Evolutionary conservation across 1,139 yeast species (phyloP), one percentile per base, ranked within the genome.

Genomic region (Taphrina flavorubra): DNA sequence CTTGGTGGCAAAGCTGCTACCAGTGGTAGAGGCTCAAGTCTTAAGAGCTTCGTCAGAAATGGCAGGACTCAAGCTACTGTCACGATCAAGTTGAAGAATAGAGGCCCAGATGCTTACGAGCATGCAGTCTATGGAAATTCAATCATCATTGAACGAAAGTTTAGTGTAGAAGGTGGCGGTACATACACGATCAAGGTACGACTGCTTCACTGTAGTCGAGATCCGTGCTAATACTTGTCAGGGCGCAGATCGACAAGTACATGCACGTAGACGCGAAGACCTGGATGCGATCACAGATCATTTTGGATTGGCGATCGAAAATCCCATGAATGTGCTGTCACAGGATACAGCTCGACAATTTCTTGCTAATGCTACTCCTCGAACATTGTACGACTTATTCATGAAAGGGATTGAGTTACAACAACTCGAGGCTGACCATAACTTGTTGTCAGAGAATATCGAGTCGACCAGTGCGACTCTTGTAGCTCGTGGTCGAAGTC

Each of bases 281-380:
- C 79, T 94, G 47, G 91, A 87, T 72, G 85, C 84, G 13, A 87
- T 94, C 10, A 78, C 92, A 55, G 86, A 85, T 72, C 84, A 83
- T 71, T 91, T 89, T 76, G 86, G 89, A 58, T 87, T 94, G 61
- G 87, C 92, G 1, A 88, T 94, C 25, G 95, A 89, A 74, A 95
- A 95, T 74, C 98, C 98, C 7, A 86, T 95, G 84, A 91, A 97
- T 1, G 90, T 95, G 74, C 81, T 95, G 65, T 90, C 97, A 0
- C 99, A 95, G 77, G 98, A 95, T 74, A 90, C 88, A 71, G 99
- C 99, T 0, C 84, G 97, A 73, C 90, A 94, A 34, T 94, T 95
- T 75, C 80, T 95, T 69, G 88, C 96, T 0, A 85, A 87, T 37
- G 86, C 94, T 3, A 83, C 89, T 1, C 89, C 90, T 70, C 82